phyloP scores from a whole-genome alignment of 1,139 yeast species.

The Yamadazyma trypodendri region DNA sequence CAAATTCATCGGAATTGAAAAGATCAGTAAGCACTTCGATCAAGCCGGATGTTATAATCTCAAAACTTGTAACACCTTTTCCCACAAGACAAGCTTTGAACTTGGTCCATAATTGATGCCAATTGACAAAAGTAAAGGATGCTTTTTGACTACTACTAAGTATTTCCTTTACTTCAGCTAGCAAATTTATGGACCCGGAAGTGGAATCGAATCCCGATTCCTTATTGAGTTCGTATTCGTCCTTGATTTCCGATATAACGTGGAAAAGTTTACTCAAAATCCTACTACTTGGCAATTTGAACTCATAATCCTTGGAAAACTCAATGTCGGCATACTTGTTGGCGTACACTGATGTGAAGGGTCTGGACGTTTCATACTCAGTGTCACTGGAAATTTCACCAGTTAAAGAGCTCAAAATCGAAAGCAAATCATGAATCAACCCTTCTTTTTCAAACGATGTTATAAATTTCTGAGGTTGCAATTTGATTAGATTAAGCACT shows the following conservation, averaged over 20 bases:
- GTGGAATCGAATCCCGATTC: conserved; percentile 11
- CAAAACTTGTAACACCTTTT: conserved; percentile 63
- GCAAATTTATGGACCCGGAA: conserved; percentile 19
- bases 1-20: conserved; percentile 32
- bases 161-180: conserved; percentile 17
- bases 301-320: conserved; percentile 30
- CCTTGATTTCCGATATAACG: conserved; percentile 22
- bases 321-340: conserved; percentile 35
- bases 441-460: conserved; percentile 71
- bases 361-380: conserved; percentile 11
- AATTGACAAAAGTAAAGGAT: conserved; percentile 27
- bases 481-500: conserved; percentile 13
- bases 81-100: conserved; percentile 30
- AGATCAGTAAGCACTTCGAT: conserved; percentile 46
- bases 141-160: conserved; percentile 15
- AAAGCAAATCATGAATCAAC: conserved; percentile 51
- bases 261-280: conserved; percentile 20
- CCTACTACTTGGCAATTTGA: conserved; percentile 19
- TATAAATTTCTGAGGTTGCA: conserved; percentile 24
- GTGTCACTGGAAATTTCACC: conserved; percentile 7
- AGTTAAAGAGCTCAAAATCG: conserved; percentile 19
- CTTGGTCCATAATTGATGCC: conserved; percentile 49
- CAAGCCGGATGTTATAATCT: conserved; percentile 68
- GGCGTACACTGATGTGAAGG: conserved; percentile 17
- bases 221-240: conserved; percentile 19